phyloP scores from a whole-genome alignment of 345 rosid genomes.

The Xanthoceras sorbifolium region DNA sequence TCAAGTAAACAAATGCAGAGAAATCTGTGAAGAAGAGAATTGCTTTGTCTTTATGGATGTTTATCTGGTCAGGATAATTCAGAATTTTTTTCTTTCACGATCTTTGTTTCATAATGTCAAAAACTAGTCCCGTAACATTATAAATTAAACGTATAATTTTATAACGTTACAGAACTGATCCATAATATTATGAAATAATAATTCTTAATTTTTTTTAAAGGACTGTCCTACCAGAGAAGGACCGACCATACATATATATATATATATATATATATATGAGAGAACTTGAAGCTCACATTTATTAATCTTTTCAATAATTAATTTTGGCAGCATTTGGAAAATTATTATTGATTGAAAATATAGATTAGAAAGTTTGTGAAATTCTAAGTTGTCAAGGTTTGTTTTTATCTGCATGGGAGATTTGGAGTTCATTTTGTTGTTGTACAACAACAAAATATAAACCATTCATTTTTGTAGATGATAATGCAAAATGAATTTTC shows the following conservation, averaged over 20 bases:
- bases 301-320: slow-evolving; percentile 11
- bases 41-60: slow-evolving; percentile 13
- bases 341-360: neutral
- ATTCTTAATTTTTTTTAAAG: no score
- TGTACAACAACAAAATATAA: no score
- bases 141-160: no score
- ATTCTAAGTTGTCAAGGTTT: neutral
- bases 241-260: no score
- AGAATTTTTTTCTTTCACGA: no score
- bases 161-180: no score
- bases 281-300: slow-evolving; percentile 18
- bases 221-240: no score
- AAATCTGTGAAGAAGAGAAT: neutral
- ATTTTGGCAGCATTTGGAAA: slow-evolving; percentile 1
- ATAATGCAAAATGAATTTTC: neutral
- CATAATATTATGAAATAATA: no score
- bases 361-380: neutral
- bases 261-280: neutral
- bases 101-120: no score
- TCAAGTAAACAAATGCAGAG: slow-evolving; percentile 8
- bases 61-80: no score
- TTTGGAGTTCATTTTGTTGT: neutral
- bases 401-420: neutral
- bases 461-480: neutral
- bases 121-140: no score